Base-by-base conservation (phyloP, 2,329 filamentous ascomycete genomes). In the Calonectria henricotiae region DNA sequence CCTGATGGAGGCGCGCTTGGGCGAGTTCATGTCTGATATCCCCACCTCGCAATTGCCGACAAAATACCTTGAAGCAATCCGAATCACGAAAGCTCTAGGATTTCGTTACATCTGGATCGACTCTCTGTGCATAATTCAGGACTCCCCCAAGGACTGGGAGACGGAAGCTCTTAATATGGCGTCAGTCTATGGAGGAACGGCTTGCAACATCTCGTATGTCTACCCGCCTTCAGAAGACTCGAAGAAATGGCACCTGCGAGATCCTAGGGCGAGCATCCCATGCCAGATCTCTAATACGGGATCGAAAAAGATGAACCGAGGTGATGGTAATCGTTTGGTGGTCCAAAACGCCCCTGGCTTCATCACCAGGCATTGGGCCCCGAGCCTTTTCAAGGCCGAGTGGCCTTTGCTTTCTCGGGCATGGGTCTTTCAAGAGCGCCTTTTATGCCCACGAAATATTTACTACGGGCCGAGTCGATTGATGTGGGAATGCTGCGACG, bases 201-300 rank as follows among this genome's bases (percentile, higher is more conserved):
- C 35, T n/a, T 63, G 58, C 65, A 68, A 68, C 30, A 63, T 68
- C 47, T 68, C 65, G 1, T 68, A 54, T 13, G 65, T 68, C 4
- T 68, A 63, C 41, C 60, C 65, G 5, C 58, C 65, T 15, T 58
- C 58, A 5, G 58, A 63, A 8, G 37, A 68, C 20, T 27, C 39
- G 1, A 39, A 15, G 20, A 55, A 43, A 25, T 17, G 20, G 13
- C 65, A 68, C 44, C 12, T 68, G 13, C 65, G 65, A 44, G 65
- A 68, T 23, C 65, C 65, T 1, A 39, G 65, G 25, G 35, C 37
- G 5, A n/a, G 25, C 8, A 27, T 68, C 17, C 58, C 65, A 5
- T 58, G 51, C 5, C 51, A 25, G 3, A 11, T 58, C 12, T 58
- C 51, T 2, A 20, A n/a, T 17, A 5, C 32, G 13, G 39, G 39